Evolutionary conservation across 2,329 filamentous ascomycete genomes (phyloP).

Genomic region (Anisogramma anomala): DNA sequence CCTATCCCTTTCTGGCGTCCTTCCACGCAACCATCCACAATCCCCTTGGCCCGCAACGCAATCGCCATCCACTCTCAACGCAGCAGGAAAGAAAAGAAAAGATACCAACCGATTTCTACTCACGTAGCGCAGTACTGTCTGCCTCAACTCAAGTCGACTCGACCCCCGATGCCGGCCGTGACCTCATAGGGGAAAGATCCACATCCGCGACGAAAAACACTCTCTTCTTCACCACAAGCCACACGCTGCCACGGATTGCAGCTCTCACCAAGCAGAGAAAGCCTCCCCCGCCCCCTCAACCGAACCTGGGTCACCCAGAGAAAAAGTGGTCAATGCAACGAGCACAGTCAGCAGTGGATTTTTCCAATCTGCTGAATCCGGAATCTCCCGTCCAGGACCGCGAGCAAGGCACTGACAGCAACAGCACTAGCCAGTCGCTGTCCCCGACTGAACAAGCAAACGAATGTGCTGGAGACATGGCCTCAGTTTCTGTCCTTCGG

Average conservation of each 20-base stretch:
- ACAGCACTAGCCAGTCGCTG: constrained; percentile 17
- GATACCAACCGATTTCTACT: no score
- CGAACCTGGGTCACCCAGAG: constrained; percentile 12
- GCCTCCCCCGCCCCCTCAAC: background rate
- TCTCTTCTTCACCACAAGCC: no score
- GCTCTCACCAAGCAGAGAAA: background rate
- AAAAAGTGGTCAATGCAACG: constrained; percentile 59
- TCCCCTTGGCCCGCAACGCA: no score
- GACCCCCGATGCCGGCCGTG: no score
- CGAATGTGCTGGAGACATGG: constrained; percentile 32
- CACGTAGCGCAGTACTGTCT: no score
- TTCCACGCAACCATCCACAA: constrained; percentile 20
- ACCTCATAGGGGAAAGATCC: no score
- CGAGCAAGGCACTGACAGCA: constrained; percentile 15
- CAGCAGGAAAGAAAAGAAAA: no score
- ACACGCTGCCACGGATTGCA: constrained; percentile 3
- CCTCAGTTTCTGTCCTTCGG: constrained; percentile 45
- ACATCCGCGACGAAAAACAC: no score
- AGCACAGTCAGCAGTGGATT: constrained; percentile 61
- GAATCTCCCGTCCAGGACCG: constrained; percentile 25
- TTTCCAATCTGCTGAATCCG: constrained; percentile 64
- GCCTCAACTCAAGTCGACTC: no score
- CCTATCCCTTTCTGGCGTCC: no score
- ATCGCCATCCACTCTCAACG: no score
- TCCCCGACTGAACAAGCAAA: constrained; percentile 21